Conservation (phyloP, 2,329 filamentous ascomycete genomes). For the Alternaria ethzedia region DNA sequence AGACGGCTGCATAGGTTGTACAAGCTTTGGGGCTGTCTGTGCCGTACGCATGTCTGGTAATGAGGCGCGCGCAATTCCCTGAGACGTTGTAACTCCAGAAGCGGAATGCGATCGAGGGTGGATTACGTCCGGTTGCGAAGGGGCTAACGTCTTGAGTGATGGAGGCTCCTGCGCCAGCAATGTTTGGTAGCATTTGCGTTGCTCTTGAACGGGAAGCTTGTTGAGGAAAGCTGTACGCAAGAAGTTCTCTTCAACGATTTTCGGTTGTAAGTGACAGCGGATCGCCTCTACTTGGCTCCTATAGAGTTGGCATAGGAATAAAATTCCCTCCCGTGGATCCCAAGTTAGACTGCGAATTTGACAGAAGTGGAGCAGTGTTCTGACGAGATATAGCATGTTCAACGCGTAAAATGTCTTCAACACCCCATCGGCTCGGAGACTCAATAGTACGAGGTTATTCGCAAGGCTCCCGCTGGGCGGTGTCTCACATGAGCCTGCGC, state of each 20-base stretch:
- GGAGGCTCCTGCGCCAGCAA: conserved; percentile 35
- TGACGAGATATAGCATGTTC: conserved; percentile 39
- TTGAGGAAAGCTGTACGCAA: conserved; percentile 36
- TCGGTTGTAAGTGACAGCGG: conserved; percentile 30
- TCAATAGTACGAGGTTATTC: conserved; percentile 36
- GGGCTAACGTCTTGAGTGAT: conserved; percentile 28
- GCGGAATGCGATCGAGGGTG: conserved; percentile 17
- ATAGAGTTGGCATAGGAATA: conserved; percentile 38
- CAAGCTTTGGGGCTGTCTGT: neutral
- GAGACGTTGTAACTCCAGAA: conserved; percentile 10
- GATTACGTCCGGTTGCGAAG: conserved; percentile 15
- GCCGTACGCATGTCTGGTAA: neutral
- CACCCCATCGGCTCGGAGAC: conserved; percentile 30
- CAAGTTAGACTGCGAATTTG: conserved; percentile 32
- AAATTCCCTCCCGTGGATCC: conserved; percentile 38
- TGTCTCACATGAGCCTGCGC: conserved; percentile 34
- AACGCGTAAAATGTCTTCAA: conserved; percentile 35
- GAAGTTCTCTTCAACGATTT: conserved; percentile 34
- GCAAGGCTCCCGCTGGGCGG: conserved; percentile 32
- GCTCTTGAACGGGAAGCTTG: conserved; percentile 26
- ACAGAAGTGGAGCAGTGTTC: conserved; percentile 33
- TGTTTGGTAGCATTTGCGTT: conserved; percentile 33
- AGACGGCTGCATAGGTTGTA: neutral
- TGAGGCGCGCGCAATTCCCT: conserved; percentile 15
- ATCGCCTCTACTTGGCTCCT: conserved; percentile 30